Evolutionary conservation across 176 grass and related monocot genomes (phyloP).

Genomic region (Urochloa ruziziensis): DNA sequence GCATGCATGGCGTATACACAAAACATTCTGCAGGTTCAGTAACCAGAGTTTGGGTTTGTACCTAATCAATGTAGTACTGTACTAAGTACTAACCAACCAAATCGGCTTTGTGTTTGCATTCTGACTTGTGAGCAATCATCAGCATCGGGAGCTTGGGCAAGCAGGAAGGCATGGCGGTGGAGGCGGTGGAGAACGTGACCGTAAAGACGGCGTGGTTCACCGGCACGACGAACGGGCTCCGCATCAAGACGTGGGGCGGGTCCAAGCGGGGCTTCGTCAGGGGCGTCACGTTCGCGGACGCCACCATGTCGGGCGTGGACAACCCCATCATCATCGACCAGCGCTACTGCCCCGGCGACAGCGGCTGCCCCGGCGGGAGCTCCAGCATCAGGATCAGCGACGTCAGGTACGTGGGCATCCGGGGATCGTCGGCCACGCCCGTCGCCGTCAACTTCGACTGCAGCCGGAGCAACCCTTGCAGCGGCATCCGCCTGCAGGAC

Average conservation of each 20-base stretch:
- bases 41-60: not conserved
- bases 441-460: slow-evolving; percentile 81
- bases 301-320: slow-evolving; percentile 48
- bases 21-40: no score
- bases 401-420: slow-evolving; percentile 56
- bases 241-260: slow-evolving; percentile 81
- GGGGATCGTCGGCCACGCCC: slow-evolving; percentile 60
- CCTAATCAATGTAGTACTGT: slow-evolving; percentile 27
- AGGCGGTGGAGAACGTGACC: slow-evolving; percentile 75
- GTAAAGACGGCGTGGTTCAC: slow-evolving; percentile 74
- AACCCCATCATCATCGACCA: slow-evolving; percentile 81
- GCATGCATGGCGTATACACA: no score
- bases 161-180: slow-evolving; percentile 37
- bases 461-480: slow-evolving; percentile 81
- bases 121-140: not conserved
- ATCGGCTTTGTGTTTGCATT: not conserved
- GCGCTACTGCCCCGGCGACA: slow-evolving; percentile 58
- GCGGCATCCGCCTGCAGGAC: slow-evolving; percentile 64
- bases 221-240: slow-evolving; percentile 57
- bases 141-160: slow-evolving; percentile 69
- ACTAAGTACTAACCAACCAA: no score
- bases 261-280: slow-evolving; percentile 56
- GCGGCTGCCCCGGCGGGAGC: slow-evolving; percentile 32
- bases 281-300: slow-evolving; percentile 54
- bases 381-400: slow-evolving; percentile 78